These are phyloP conservation scores for Hysterangium stoloniferum DNA, from an alignment of 768 basidiomycete species.

Conservation along the genomic window DNA sequence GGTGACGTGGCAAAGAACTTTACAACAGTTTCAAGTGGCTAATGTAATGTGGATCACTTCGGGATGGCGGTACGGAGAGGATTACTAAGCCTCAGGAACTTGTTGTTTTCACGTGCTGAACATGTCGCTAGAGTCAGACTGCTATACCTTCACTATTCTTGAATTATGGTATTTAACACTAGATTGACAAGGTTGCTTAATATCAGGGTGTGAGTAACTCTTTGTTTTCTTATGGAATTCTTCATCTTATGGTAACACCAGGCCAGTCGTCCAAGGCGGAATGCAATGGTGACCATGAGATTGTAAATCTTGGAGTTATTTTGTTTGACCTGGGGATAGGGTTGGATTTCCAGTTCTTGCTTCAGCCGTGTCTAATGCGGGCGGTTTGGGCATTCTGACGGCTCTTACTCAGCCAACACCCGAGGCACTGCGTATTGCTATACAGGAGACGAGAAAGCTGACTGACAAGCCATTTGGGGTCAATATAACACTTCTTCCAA, in stretches of 20 bases:
- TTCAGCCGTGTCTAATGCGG: slow-evolving; percentile 76
- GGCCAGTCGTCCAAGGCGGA: slow-evolving; percentile 79
- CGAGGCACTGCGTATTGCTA: slow-evolving; percentile 70
- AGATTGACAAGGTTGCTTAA: slow-evolving; percentile 55
- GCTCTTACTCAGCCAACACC: slow-evolving; percentile 85
- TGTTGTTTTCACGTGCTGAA: too few relatives aligned
- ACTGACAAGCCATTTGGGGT: slow-evolving; percentile 78
- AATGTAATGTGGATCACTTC: too few relatives aligned
- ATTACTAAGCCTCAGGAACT: too few relatives aligned
- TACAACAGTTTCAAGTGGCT: too few relatives aligned
- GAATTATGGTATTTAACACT: slow-evolving; percentile 39
- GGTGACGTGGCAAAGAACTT: too few relatives aligned
- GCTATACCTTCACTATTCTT: too few relatives aligned
- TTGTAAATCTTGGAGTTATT: background rate
- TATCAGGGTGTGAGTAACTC: slow-evolving; percentile 51
- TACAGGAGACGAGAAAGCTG: slow-evolving; percentile 63
- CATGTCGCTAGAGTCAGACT: too few relatives aligned
- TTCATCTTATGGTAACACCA: slow-evolving; percentile 20
- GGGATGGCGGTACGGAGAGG: too few relatives aligned
- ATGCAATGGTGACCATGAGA: slow-evolving; percentile 69
- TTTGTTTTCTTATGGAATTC: background rate
- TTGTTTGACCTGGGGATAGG: slow-evolving; percentile 33
- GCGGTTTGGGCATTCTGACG: slow-evolving; percentile 81
- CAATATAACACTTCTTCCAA: slow-evolving; percentile 81
- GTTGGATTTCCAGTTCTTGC: slow-evolving; percentile 71